Evolutionary conservation across 2,329 filamentous ascomycete species (phyloP).

Genomic region (Neonectria magnoliae): DNA sequence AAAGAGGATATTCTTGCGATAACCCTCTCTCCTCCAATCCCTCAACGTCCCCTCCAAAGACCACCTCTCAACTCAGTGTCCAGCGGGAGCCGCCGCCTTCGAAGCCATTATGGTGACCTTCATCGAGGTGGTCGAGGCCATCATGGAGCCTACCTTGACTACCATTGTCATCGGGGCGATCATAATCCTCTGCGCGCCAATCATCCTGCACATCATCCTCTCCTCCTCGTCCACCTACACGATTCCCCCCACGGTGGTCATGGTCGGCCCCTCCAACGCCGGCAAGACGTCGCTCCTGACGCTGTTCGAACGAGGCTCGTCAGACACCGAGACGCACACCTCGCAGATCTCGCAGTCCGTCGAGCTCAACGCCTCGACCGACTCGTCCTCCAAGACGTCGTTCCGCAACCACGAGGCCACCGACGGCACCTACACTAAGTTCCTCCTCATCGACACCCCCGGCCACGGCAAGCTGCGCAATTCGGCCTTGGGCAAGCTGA

Average conservation of each 20-base stretch:
- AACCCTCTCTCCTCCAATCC: neutral
- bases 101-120: conserved; percentile 51
- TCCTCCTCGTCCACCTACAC: conserved; percentile 73
- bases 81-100: conserved; percentile 24
- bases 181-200: conserved; percentile 76
- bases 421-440: conserved; percentile 70
- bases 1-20: neutral
- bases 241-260: conserved; percentile 78
- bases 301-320: conserved; percentile 68
- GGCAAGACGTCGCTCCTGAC: conserved; percentile 93
- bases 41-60: neutral
- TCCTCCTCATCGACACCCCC: conserved; percentile 87
- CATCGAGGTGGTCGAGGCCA: conserved; percentile 57
- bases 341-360: conserved; percentile 61
- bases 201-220: conserved; percentile 81
- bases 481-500: conserved; percentile 66
- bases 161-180: conserved; percentile 75
- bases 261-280: conserved; percentile 81
- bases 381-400: conserved; percentile 53
- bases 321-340: conserved; percentile 62
- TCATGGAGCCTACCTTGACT: conserved; percentile 68
- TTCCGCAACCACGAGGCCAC: conserved; percentile 67
- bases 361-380: conserved; percentile 65
- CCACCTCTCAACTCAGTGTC: conserved; percentile 14
- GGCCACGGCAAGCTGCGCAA: conserved; percentile 94